Conservation (phyloP, 2,329 filamentous ascomycete genomes). For the Exophiala oligosperma region DNA sequence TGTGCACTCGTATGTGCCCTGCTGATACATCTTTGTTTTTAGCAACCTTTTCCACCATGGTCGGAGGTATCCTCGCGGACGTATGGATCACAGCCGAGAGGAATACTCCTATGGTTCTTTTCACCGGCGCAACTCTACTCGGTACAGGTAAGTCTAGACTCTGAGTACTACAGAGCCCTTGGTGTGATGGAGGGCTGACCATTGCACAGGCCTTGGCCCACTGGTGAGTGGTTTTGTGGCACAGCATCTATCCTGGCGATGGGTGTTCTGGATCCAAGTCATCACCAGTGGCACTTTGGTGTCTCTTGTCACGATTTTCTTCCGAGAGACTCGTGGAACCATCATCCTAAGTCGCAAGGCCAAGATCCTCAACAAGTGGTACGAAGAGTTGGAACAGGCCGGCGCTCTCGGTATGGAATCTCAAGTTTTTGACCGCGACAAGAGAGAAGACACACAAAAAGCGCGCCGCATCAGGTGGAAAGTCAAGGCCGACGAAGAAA, state of each 20-base stretch:
- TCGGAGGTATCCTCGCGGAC: constrained; percentile 88
- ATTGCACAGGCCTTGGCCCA: constrained; percentile 61
- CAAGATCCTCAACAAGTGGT: constrained; percentile 72
- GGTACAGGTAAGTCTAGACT: constrained; percentile 58
- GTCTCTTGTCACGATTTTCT: constrained; percentile 64
- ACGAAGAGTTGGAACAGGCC: constrained; percentile 67
- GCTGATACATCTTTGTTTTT: constrained; percentile 15
- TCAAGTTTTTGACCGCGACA: constrained; percentile 69
- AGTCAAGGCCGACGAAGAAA: constrained; percentile 26
- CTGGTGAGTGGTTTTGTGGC: constrained; percentile 70
- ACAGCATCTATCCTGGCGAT: constrained; percentile 70
- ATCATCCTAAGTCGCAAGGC: constrained; percentile 79
- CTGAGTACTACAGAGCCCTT: not conserved
- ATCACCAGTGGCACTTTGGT: constrained; percentile 68
- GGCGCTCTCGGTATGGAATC: constrained; percentile 54
- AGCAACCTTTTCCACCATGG: constrained; percentile 77
- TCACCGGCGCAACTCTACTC: constrained; percentile 72
- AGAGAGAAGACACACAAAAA: constrained; percentile 23
- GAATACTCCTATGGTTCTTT: constrained; percentile 88
- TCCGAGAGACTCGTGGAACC: constrained; percentile 78
- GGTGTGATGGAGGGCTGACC: not conserved
- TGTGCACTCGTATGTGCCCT: not conserved
- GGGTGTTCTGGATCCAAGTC: constrained; percentile 85
- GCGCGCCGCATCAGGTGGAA: constrained; percentile 27
- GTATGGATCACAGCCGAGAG: constrained; percentile 76